Base-by-base conservation (phyloP, 306 rosid species). In the Morella rubra region DNA sequence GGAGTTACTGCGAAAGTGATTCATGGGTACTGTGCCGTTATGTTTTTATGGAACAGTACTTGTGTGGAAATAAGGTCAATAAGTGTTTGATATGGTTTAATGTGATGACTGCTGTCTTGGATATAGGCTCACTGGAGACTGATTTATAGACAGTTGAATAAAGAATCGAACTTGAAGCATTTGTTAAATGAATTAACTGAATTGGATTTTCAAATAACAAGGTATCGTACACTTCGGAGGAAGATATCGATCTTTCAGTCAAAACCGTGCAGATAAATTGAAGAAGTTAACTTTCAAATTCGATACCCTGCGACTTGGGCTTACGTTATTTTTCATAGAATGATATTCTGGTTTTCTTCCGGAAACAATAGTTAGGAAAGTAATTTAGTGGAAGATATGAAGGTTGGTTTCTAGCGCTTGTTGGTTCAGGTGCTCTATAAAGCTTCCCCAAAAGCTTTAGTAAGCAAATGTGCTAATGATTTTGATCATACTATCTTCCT, bases 31-130 rank as follows among this genome's bases (percentile, higher is more conserved):
- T 61, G 5, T 61, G 5, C 44, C 14, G 37, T 32, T 32, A 32
- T 37, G 8, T 61, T 32, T 27, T 24, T 47, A 51, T 65, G 73
- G 70, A 65, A 76, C 79, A 76, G 53, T 32, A 32, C 37, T 76
- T 19, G 22, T 53, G 44, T 51, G 19, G 66, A 32, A 60, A 58
- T 58, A 58, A 51, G 19, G 14, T 2, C 55, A 15, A 51, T 13
- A 0, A 58, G 37, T 20, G 37, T 58, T 58, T 58, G 40, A 58
- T 58, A 12, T 20, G 40, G 44, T 60, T 24, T 60, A 5, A 60
- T 60, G 67, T 60, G 18, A 24, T 22, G 67, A 42, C 5, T 2
- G n/a, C 18, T 15, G 4, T 51, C 37, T 51, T 10, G 22, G 20
- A 53, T 16, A 14, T 53, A 15, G 20, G 0, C n/a, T 53, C 22